Evolutionary conservation across 495 filamentous ascomycete species (phyloP), one percentile per base, ranked within the genome.

Genomic region (Trichoderma virens): DNA sequence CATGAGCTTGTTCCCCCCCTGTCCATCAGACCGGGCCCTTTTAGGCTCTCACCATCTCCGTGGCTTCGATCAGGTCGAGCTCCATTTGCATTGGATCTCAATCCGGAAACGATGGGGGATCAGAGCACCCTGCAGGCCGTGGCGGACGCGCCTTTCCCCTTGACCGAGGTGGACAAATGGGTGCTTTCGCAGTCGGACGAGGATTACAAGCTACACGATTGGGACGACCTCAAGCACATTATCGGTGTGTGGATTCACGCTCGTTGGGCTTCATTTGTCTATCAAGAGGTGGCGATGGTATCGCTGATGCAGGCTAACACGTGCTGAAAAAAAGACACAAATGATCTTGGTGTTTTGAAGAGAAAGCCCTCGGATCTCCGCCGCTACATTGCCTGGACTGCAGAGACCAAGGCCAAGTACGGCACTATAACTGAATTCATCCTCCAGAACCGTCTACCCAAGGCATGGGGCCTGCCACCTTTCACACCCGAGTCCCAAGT

Each of bases 341-440:
- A 95, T 71, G 81, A 89, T 56, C 88, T 97, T 68, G 83, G 80
- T 31, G 80, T 86, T 14, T 82, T 98, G 34, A 90, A 90, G 74
- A 85, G 93, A 65, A 87, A 85, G 73, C 93, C 93, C 34, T 91
- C 88, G 65, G 90, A 94, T 71, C 82, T 96, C 11, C 80, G 85
- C 70, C 88, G 89, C 59, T 98, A 98, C 74, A 86, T 94, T 62
- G 74, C 83, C 62, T 97, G 92, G 92, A 86, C 85, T 9, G 76
- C 80, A 63, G 75, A 85, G 59, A 90, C 82, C 61, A 91, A 90
- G 66, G 75, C 78, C 34, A 68, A 86, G 64, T 96, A 94, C 73
- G 91, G 91, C 65, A 82, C 80, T 65, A 89, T 92, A 65, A 90
- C 85, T 47, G 85, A 87, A 69, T 97, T 87, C 70, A 81, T 98